Evolutionary conservation across 768 basidiomycete genomes (phyloP).

Genomic region (Suillus fuscotomentosus): DNA sequence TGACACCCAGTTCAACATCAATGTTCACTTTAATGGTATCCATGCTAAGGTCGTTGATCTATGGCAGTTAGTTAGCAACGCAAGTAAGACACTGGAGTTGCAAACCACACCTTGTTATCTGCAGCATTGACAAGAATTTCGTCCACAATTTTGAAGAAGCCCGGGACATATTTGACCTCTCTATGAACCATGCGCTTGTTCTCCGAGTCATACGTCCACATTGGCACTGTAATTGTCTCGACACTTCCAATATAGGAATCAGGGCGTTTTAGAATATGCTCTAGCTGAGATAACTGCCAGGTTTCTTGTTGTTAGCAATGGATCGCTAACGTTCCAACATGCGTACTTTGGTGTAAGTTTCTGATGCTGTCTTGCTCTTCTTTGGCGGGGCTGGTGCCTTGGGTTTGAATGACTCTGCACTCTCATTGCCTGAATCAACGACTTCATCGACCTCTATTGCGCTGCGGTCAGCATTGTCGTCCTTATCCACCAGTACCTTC

Average conservation of each 20-base stretch:
- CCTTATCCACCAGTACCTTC: constrained; percentile 65
- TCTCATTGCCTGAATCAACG: constrained; percentile 39
- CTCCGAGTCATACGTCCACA: constrained; percentile 93
- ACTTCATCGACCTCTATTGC: constrained; percentile 39
- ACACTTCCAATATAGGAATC: constrained; percentile 98
- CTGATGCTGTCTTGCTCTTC: constrained; percentile 81
- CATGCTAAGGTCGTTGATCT: constrained; percentile 95
- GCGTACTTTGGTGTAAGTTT: constrained; percentile 85
- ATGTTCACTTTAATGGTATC: constrained; percentile 87
- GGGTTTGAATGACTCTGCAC: constrained; percentile 25
- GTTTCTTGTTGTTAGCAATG: constrained; percentile 4
- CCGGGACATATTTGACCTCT: constrained; percentile 90
- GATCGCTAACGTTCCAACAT: not conserved
- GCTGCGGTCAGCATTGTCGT: constrained; percentile 57
- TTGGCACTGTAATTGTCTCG: constrained; percentile 78
- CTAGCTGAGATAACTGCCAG: constrained; percentile 83
- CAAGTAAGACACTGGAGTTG: constrained; percentile 13
- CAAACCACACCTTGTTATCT: constrained; percentile 82
- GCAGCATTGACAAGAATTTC: constrained; percentile 99
- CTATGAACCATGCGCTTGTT: constrained; percentile 80
- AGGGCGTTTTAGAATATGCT: constrained; percentile 90
- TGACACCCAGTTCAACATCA: constrained; percentile 77
- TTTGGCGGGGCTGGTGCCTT: constrained; percentile 39
- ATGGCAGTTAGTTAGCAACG: not conserved
- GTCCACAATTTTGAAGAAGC: constrained; percentile 99